Evolutionary conservation across 148 eudicot genomes (phyloP).

Genomic region (Agrostemma githago): DNA sequence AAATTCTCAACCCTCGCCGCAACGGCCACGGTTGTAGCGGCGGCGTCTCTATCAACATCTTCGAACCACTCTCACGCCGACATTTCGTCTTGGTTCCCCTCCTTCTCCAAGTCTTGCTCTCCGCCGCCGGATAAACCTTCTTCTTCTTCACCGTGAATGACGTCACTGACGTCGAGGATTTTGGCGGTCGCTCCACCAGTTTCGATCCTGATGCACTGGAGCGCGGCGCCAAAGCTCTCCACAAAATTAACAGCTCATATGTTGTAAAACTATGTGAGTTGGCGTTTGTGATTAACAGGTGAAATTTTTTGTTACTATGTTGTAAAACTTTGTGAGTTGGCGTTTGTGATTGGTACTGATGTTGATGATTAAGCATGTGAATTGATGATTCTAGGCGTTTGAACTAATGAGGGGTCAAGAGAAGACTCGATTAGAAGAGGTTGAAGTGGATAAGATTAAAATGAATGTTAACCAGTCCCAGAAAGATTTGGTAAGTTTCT

Average conservation of each 20-base stretch:
- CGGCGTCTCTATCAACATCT: slow-evolving; percentile 35
- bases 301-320: too few relatives aligned
- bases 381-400: slow-evolving; percentile 44
- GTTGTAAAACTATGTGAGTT: slow-evolving; percentile 49
- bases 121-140: slow-evolving; percentile 12
- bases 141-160: slow-evolving; percentile 15
- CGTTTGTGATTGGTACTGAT: neutral
- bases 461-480: slow-evolving; percentile 52
- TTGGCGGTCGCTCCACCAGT: slow-evolving; percentile 37
- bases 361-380: neutral
- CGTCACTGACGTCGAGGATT: slow-evolving; percentile 35
- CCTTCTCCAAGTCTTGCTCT: slow-evolving; percentile 42
- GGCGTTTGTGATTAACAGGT: too few relatives aligned
- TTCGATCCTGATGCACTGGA: slow-evolving; percentile 74
- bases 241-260: slow-evolving; percentile 65
- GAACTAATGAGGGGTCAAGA: slow-evolving; percentile 86
- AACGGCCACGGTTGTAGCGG: slow-evolving; percentile 42
- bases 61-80: slow-evolving; percentile 49
- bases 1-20: slow-evolving; percentile 42
- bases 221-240: slow-evolving; percentile 71
- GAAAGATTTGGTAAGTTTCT: slow-evolving; percentile 44
- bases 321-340: neutral
- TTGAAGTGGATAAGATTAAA: slow-evolving; percentile 67
- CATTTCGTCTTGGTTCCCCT: slow-evolving; percentile 44
- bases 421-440: slow-evolving; percentile 58